Evolutionary conservation across 305 asterid genomes (phyloP), one percentile per base, ranked within the genome.

Genomic region (Fraxinus ornus): DNA sequence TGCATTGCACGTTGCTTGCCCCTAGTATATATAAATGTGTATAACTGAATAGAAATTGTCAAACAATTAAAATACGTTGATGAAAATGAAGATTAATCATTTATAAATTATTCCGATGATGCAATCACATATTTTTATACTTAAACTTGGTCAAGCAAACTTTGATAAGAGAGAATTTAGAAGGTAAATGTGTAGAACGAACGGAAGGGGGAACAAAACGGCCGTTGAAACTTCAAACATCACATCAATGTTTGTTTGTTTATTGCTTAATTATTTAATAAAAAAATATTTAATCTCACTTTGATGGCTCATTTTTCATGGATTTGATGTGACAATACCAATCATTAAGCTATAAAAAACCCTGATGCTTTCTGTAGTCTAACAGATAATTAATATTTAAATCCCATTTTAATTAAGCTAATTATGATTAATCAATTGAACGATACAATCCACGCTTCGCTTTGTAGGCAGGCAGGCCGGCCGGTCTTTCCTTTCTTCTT

Each of bases 391-490:
- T 47, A 37, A 13, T 66, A 24, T 77, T 60, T 9, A 47, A 79
- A 79, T 47, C 39, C 62, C 70, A 30, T 24, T 79, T 62, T 26
- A 73, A 37, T 78, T 44, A 77, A 83, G 76, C 76, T 71, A 73
- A 39, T 7, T 10, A 17, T 74, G 32, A 76, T 10, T 76, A 80
- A 70, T 76, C 21, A 22, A 36, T 66, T 73, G 57, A 41, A 72
- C 76, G 83, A 22, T 77, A 49, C 30, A 73, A 33, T 81, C 87
- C 75, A 22, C 75, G 64, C 77, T 66, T 74, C 66, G 66, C 71
- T 82, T 41, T 36, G 75, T 62, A 60, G 73, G 87, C 90, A 86
- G 89, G 89, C 13, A 12, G 57, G 57, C 57, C 4, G 52, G 64
- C 64, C 57, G 57, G 57, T 3, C 19, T 47, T 47, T 47, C 22